A percentile compares a stretch with the other conserved stretches of the same genome.
These are phyloP conservation scores for Leptomonas seymouri DNA, from an alignment of 208 protist genomes.

Conservation along the genomic window DNA sequence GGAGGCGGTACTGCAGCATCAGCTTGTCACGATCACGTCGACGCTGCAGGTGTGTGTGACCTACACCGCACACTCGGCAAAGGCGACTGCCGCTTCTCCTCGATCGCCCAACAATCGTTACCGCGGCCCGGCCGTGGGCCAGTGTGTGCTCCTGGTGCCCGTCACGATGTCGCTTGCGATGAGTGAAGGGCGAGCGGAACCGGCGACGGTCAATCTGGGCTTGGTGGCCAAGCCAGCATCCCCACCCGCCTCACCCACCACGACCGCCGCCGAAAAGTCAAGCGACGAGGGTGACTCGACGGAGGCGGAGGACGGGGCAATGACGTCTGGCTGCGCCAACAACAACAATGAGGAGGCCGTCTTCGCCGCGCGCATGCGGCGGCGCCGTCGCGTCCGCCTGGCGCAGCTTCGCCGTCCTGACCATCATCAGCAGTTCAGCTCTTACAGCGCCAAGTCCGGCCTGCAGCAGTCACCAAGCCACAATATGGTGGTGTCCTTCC, in stretches of 20 bases:
- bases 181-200: slow-evolving; percentile 68
- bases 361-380: slow-evolving; percentile 19
- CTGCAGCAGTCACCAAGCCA: slow-evolving; percentile 13
- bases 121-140: slow-evolving; percentile 30
- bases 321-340: not conserved
- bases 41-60: slow-evolving; percentile 60
- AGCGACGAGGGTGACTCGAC: slow-evolving; percentile 16
- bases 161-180: slow-evolving; percentile 48
- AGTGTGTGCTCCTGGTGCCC: slow-evolving; percentile 52
- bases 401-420: slow-evolving; percentile 22
- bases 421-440: slow-evolving; percentile 30
- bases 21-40: slow-evolving; percentile 44
- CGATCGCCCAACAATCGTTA: slow-evolving; percentile 28
- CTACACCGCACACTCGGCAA: slow-evolving; percentile 42
- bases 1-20: slow-evolving; percentile 42
- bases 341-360: slow-evolving; percentile 17
- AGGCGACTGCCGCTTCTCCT: slow-evolving; percentile 3
- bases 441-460: slow-evolving; percentile 10
- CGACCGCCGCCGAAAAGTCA: not conserved
- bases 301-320: slow-evolving; percentile 10
- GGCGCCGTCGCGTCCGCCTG: slow-evolving; percentile 16
- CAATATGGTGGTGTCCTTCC: slow-evolving; percentile 33
- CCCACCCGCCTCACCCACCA: slow-evolving; percentile 11
- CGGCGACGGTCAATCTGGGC: slow-evolving; percentile 40
- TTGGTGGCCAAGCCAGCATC: slow-evolving; percentile 33